Conservation (phyloP, 2,329 filamentous ascomycete species). For the Epicoccum sorghinum region DNA sequence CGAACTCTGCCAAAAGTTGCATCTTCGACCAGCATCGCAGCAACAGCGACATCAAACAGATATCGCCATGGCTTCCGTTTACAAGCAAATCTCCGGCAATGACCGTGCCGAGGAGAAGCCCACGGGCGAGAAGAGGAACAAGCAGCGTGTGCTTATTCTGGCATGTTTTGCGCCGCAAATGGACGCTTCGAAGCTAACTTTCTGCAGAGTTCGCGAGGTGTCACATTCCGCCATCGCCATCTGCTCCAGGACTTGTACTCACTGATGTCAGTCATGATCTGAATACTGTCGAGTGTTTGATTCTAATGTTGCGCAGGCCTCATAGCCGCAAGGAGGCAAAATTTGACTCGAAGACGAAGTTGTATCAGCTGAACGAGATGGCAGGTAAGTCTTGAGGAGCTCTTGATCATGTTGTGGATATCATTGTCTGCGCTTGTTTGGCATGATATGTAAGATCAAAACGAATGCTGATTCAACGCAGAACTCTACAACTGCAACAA, state of each 20-base stretch:
- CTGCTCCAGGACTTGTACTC: constrained; percentile 86
- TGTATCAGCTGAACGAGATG: constrained; percentile 55
- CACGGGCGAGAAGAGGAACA: constrained; percentile 48
- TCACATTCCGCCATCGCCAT: constrained; percentile 93
- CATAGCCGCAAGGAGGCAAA: constrained; percentile 95
- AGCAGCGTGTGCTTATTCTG: constrained; percentile 78
- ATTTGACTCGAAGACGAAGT: constrained; percentile 92
- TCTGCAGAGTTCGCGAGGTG: constrained; percentile 76
- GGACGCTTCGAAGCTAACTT: constrained; percentile 26
- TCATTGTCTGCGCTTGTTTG: not conserved
- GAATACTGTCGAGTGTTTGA: not conserved
- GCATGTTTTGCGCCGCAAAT: constrained; percentile 22
- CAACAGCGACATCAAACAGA: constrained; percentile 18
- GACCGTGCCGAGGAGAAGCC: constrained; percentile 45
- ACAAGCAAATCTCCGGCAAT: constrained; percentile 59
- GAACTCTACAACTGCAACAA: constrained; percentile 94
- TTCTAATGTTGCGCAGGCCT: constrained; percentile 54
- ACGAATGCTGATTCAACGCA: constrained; percentile 17
- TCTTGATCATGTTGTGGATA: not conserved
- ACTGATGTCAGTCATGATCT: constrained; percentile 62
- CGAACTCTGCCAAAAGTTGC: constrained; percentile 27
- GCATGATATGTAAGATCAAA: not conserved
- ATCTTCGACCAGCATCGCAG: constrained; percentile 14
- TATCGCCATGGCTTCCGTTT: constrained; percentile 60
- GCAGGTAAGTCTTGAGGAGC: constrained; percentile 33